Evolutionary conservation across 2,329 filamentous ascomycete genomes (phyloP).

Genomic region (Colletotrichum spaethianum): DNA sequence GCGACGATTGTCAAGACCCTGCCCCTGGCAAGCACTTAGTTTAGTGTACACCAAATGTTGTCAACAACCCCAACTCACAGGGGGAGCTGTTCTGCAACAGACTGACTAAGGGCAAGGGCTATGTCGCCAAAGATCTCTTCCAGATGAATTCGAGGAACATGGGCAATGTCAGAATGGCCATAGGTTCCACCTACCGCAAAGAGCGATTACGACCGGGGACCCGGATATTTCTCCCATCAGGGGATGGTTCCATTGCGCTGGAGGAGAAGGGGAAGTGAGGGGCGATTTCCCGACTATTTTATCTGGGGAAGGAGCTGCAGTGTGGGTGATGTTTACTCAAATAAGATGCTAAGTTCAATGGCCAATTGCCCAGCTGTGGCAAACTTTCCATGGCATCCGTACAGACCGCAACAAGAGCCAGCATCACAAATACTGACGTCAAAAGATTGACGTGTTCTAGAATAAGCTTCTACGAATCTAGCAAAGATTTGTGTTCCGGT

Average conservation of each 20-base stretch:
- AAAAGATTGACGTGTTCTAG: not conserved
- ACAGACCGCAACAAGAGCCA: not conserved
- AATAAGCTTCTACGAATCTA: not conserved
- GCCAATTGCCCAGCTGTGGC: not conserved
- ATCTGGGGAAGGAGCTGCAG: constrained; percentile 17
- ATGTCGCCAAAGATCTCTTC: constrained; percentile 19
- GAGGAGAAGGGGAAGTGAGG: not conserved
- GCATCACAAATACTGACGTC: not conserved
- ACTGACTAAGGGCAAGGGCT: constrained; percentile 12
- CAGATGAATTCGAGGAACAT: not conserved
- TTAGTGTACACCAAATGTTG: too few relatives aligned
- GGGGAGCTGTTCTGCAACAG: constrained; percentile 10
- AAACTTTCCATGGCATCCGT: not conserved
- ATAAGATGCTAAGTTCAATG: not conserved
- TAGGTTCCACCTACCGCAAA: constrained; percentile 18
- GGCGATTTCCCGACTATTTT: not conserved
- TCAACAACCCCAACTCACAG: not conserved
- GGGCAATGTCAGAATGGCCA: not conserved
- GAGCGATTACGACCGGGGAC: constrained; percentile 1
- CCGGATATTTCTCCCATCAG: constrained; percentile 2
- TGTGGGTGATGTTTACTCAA: constrained; percentile 2
- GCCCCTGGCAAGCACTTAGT: constrained; percentile 12
- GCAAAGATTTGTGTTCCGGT: not conserved
- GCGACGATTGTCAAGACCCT: constrained; percentile 17
- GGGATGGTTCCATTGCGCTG: not conserved